phyloP scores from a whole-genome alignment of 1,284 basidiomycete species.

The Leccinum solheimii region DNA sequence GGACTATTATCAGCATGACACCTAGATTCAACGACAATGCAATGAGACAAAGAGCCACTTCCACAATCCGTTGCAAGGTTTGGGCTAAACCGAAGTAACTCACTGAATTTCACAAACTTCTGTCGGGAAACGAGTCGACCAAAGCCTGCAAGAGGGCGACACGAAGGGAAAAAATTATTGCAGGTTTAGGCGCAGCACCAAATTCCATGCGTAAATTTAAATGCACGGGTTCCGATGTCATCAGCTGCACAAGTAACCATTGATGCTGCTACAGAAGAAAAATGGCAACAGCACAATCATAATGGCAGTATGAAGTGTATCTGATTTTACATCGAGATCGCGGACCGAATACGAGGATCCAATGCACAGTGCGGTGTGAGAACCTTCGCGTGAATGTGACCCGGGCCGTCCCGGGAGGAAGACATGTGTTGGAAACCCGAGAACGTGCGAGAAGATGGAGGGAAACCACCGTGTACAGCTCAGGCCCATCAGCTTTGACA shows the following conservation, averaged over 20 bases:
- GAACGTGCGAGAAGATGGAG: background rate
- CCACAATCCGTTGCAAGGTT: background rate
- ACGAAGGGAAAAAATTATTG: background rate
- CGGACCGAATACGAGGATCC: background rate
- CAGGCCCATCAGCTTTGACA: background rate
- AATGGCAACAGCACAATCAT: background rate
- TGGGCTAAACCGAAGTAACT: background rate
- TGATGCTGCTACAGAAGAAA: background rate
- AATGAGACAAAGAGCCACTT: background rate
- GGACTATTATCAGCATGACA: background rate
- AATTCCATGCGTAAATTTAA: background rate
- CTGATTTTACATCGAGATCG: background rate
- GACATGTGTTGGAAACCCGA: background rate
- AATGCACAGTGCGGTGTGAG: background rate
- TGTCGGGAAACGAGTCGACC: too few relatives aligned
- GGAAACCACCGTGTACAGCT: background rate
- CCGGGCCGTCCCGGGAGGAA: background rate
- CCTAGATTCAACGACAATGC: background rate
- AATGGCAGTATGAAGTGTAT: constrained; percentile 3
- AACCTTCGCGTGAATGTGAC: background rate
- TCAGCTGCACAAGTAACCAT: background rate
- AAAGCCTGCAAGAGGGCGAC: too few relatives aligned
- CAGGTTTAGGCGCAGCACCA: background rate
- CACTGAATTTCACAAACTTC: background rate
- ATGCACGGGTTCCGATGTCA: background rate